phyloP scores from a whole-genome alignment of 495 filamentous ascomycete species.

The Bacidia gigantensis region DNA sequence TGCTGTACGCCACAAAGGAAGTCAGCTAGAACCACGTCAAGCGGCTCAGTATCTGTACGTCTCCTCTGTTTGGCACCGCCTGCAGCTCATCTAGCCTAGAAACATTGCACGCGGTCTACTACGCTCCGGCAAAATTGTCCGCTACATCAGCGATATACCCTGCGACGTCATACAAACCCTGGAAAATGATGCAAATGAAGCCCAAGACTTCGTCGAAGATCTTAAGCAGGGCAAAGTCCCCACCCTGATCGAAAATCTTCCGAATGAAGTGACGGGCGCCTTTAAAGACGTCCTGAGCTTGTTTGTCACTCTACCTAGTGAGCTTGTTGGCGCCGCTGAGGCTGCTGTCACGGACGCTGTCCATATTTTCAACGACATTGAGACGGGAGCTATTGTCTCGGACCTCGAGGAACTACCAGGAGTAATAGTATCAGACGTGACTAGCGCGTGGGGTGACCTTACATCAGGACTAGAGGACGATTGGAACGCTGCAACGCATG shows the following conservation, averaged over 20 bases:
- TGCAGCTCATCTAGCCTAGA: constrained; percentile 1
- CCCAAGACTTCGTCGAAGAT: constrained; percentile 5
- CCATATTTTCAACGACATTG: constrained; percentile 11
- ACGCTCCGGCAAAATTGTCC: background rate
- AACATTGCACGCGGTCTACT: constrained; percentile 8
- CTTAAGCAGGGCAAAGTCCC: constrained; percentile 8
- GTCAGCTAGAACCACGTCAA: background rate
- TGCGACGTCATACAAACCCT: constrained; percentile 9
- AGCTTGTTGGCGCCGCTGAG: constrained; percentile 3
- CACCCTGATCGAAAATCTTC: constrained; percentile 7
- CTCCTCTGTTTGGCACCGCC: background rate
- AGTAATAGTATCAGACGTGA: constrained; percentile 3
- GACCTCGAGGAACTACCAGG: constrained; percentile 8
- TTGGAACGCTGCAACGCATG: constrained; percentile 2
- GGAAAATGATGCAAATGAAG: constrained; percentile 2
- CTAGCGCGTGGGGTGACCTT: constrained; percentile 7
- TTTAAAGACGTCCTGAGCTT: constrained; percentile 6
- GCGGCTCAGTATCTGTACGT: background rate
- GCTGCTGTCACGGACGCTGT: constrained; percentile 5
- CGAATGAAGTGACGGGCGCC: constrained; percentile 1
- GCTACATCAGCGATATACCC: constrained; percentile 1
- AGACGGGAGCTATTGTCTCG: constrained; percentile 6
- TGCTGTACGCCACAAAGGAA: too few relatives aligned
- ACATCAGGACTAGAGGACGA: constrained; percentile 4
- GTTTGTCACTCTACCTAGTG: background rate